Base-by-base conservation (phyloP, 1,284 basidiomycete genomes). In the Cryptococcus sp. region DNA sequence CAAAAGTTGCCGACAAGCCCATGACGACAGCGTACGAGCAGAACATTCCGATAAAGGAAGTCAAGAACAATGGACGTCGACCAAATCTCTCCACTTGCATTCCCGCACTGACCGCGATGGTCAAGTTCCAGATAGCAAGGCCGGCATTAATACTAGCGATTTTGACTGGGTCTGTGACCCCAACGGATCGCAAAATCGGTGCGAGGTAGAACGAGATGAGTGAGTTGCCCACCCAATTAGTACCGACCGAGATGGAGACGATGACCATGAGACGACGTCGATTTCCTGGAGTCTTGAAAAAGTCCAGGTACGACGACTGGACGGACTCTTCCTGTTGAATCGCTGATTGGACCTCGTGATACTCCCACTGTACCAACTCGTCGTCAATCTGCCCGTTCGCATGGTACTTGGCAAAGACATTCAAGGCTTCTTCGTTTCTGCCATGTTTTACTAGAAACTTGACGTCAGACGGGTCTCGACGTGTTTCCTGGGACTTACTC, bases 91-190 rank as follows among this genome's bases (percentile, higher is more conserved):
- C 74, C 24, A 69, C 67, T 3, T 63, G 47, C 2, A 63, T 48
- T 7, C 74, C 70, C 37, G 64, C 71, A 22, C 46, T 50, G 34
- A 67, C 53, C 4, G 73, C 64, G 24, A 60, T 52, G 39, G 62
- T 43, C 51, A 49, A 60, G 55, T 67, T 68, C 53, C 54, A 69
- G 43, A 70, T 57, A 24, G 66, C 56, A 3, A 89, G 79, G 57
- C 84, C 79, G 64, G 83, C 85, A 67, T 86, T 86, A 74, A 86
- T 83, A 59, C 85, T 80, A 19, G 84, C 77, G 65, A 83, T 83
- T 50, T 79, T 48, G 5, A 60, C 50, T 7, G 63, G 57, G 19
- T 62, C 51, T 0, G 56, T 62, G 52, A 71, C 55, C 13, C 70
- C 70, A 22, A 72, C 59, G 2, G 53, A 52, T 10, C 53, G 50